A percentile compares a stretch with the other conserved stretches of the same genome.
Evolutionary conservation across 1,139 yeast genomes (phyloP).

Genomic region (Scheffersomyces parashehatae): DNA sequence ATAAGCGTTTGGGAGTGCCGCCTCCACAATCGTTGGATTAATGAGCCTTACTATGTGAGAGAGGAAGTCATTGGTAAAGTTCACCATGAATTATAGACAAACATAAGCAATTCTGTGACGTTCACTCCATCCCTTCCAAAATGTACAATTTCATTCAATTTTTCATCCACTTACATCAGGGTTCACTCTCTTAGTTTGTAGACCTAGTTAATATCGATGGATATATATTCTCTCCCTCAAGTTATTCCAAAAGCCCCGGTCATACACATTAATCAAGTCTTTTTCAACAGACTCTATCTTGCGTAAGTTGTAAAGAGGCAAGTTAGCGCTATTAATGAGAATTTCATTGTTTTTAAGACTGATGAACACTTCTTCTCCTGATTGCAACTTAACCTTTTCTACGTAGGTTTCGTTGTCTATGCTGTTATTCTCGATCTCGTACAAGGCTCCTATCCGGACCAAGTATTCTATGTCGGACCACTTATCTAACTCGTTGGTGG

Average conservation of each 20-base stretch:
- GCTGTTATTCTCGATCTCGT: constrained; percentile 10
- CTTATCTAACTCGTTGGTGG: constrained; percentile 86
- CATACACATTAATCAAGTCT: constrained; percentile 66
- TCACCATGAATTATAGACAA: no score
- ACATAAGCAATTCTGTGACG: no score
- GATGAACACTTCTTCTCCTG: constrained; percentile 23
- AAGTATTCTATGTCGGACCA: constrained; percentile 76
- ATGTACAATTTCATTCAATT: no score
- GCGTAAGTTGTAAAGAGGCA: constrained; percentile 15
- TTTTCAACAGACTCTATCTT: constrained; percentile 37
- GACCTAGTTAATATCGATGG: background rate
- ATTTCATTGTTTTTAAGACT: constrained; percentile 28
- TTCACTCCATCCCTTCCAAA: no score
- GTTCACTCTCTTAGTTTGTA: no score
- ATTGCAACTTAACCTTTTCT: constrained; percentile 18
- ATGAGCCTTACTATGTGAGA: no score
- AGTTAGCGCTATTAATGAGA: constrained; percentile 15
- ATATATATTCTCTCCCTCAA: constrained; percentile 29
- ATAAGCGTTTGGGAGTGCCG: background rate
- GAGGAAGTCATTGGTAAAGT: no score
- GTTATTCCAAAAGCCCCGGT: constrained; percentile 59
- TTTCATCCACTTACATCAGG: no score
- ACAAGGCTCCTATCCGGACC: constrained; percentile 40
- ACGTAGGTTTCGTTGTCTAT: constrained; percentile 14
- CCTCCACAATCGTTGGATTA: no score